Base-by-base conservation (phyloP, 306 rosid species). In the Citrullus amarus region DNA sequence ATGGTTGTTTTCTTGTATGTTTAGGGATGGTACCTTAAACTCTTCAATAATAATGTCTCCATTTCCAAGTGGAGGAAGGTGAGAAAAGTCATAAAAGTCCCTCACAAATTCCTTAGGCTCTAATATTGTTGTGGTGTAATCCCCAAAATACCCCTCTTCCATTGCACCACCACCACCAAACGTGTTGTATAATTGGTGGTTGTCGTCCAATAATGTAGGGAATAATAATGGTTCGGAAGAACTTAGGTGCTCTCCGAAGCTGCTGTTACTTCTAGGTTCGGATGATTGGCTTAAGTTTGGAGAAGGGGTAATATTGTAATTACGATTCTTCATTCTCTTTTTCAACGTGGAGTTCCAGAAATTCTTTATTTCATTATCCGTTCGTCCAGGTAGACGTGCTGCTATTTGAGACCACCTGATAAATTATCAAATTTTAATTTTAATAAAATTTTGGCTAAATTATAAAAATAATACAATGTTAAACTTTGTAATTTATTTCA, bases 381-480 rank as follows among this genome's bases (percentile, higher is more conserved):
- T 93, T 25, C 98, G 89, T 78, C 98, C 98, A 0, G 98, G 98
- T 25, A 93, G 94, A 77, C 96, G 96, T 51, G 96, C 93, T 1
- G 98, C 98, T 54, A 94, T 94, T 68, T 94, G 98, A 81, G 98
- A 94, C 98, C 98, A 94, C 84, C 98, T 94, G 25, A 20, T 43
- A 1, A 1, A 53, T 18, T 18, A 44, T 69, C 18, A 43, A 43
- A 16, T 5, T 16, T 53, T 16, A 5, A 3, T 25, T 25, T 25
- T 25, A 25, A 1, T 25, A 25, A 25, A 25, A 25, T 25, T 25
- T 25, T 25, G 28, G 28, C 28, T 25, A 25, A 25, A 25, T 25
- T 25, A 25, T 25, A 25, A 25, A 25, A 25, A 25, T 25, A 25
- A 25, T 25, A 25, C 28, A 25, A 25, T 1, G 28, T 0, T 25